These are phyloP conservation scores for Phytopythium cucurbitacearum DNA, from an alignment of 352 stramenopile genomes.

Conservation along the genomic window DNA sequence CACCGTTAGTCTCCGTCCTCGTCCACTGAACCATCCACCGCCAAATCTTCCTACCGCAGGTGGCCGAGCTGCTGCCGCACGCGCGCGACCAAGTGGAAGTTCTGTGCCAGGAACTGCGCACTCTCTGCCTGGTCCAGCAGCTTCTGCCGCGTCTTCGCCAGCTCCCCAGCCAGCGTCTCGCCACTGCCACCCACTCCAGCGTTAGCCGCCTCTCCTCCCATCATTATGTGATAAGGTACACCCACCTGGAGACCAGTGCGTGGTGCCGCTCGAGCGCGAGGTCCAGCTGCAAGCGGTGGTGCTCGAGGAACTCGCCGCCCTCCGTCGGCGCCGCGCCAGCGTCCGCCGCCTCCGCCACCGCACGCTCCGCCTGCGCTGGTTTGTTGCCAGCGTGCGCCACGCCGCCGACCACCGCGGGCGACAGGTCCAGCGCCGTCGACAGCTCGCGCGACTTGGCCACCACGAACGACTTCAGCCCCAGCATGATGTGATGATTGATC, in stretches of 20 bases:
- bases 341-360: constrained; percentile 5
- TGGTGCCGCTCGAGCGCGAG: constrained; percentile 31
- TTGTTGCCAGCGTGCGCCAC: too few species aligned
- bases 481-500: constrained; percentile 20
- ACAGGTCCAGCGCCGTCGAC: constrained; percentile 50
- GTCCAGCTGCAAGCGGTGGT: constrained; percentile 28
- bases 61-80: constrained; percentile 51
- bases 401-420: constrained; percentile 12
- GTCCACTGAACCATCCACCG: not conserved
- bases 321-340: constrained; percentile 3
- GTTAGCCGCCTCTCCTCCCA: constrained; percentile 4
- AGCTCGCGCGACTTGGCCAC: constrained; percentile 75
- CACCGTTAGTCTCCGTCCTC: not conserved
- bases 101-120: constrained; percentile 58
- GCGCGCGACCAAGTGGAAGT: constrained; percentile 52
- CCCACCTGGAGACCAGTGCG: constrained; percentile 42
- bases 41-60: constrained; percentile 23
- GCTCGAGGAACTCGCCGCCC: constrained; percentile 39
- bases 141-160: constrained; percentile 32
- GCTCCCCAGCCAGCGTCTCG: constrained; percentile 35
- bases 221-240: constrained; percentile 1
- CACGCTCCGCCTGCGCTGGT: not conserved
- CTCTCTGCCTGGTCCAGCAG: constrained; percentile 62
- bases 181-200: constrained; percentile 26
- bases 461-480: constrained; percentile 61